Base-by-base conservation (phyloP, 495 filamentous ascomycete species). In the Penicillium simplicissimum region DNA sequence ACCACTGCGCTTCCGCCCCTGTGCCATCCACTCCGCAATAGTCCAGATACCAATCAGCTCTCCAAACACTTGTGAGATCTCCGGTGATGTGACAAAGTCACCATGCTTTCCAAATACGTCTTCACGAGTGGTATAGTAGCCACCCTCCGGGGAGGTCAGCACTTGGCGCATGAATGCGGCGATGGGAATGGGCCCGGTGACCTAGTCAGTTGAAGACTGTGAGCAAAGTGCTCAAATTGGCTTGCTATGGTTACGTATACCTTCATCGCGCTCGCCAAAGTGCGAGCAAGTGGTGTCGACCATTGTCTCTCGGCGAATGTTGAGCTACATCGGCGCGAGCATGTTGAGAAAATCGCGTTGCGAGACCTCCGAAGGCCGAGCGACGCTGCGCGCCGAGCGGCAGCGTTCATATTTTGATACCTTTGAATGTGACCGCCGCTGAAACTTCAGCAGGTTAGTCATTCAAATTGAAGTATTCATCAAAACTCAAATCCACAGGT, bases 121-220 rank as follows among this genome's bases (percentile, higher is more conserved):
- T 40, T 55, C 53, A 5, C 83, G 84, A 3, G 88, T 84, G 6
- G 92, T 97, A 77, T 98, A 98, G 79, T 98, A 98, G 47, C 95
- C 95, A 57, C 91, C 92, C n/a, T 89, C 79, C 53, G 92, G 88
- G 13, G 89, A 89, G 14, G 93, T 97, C 64, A 98, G 87, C 72
- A 94, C 97, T 87, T 97, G 95, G 69, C 95, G 93, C 95, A 98
- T 98, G 75, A 92, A 98, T 38, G 90, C 85, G 25, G 95, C 93
- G 55, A 98, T 85, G 5, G 95, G 89, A 42, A 97, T 87, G 6
- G 95, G 95, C 3, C 95, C 95, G 15, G 94, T 97, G 34, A 76
- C 76, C 72, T 79, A 49, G 35, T 38, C 81, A 84, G 58, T 47
- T 28, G 36, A 58, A 1, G 17, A 13, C 53, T 15, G 54, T 61